phyloP scores from a whole-genome alignment of 352 stramenopile genomes.

The Salisapilia sapeloensis region DNA sequence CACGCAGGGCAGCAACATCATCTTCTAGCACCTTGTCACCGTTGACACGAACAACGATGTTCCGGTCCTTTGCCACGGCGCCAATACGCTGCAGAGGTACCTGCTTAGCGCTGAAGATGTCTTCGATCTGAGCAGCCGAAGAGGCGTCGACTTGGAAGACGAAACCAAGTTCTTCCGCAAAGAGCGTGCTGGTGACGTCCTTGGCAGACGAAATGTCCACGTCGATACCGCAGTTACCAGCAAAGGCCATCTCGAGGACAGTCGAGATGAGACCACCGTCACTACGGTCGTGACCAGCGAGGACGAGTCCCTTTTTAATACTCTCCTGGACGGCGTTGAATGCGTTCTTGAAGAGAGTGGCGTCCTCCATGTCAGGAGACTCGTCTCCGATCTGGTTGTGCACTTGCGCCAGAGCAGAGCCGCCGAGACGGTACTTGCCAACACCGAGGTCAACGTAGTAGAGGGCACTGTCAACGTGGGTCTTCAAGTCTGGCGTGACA shows the following conservation, averaged over 20 bases:
- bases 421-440: slow-evolving; percentile 86
- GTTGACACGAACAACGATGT: slow-evolving; percentile 84
- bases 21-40: slow-evolving; percentile 61
- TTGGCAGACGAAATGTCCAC: slow-evolving; percentile 78
- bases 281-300: slow-evolving; percentile 96
- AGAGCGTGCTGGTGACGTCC: slow-evolving; percentile 73
- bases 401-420: slow-evolving; percentile 92
- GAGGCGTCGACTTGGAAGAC: slow-evolving; percentile 88
- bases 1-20: slow-evolving; percentile 74
- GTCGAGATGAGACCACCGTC: slow-evolving; percentile 94
- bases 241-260: slow-evolving; percentile 98
- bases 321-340: slow-evolving; percentile 89
- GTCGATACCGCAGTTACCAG: slow-evolving; percentile 93
- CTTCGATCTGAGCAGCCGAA: slow-evolving; percentile 50
- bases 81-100: slow-evolving; percentile 86
- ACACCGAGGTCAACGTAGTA: slow-evolving; percentile 93
- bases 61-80: slow-evolving; percentile 57
- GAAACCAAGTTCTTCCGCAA: slow-evolving; percentile 95
- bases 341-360: slow-evolving; percentile 82
- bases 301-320: slow-evolving; percentile 83
- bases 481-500: slow-evolving; percentile 96
- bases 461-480: slow-evolving; percentile 57
- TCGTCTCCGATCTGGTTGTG: slow-evolving; percentile 76
- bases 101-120: slow-evolving; percentile 63
- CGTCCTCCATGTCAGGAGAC: slow-evolving; percentile 88